phyloP scores from a whole-genome alignment of 2,329 filamentous ascomycete genomes.

The Neopestalotiopsis rosae region DNA sequence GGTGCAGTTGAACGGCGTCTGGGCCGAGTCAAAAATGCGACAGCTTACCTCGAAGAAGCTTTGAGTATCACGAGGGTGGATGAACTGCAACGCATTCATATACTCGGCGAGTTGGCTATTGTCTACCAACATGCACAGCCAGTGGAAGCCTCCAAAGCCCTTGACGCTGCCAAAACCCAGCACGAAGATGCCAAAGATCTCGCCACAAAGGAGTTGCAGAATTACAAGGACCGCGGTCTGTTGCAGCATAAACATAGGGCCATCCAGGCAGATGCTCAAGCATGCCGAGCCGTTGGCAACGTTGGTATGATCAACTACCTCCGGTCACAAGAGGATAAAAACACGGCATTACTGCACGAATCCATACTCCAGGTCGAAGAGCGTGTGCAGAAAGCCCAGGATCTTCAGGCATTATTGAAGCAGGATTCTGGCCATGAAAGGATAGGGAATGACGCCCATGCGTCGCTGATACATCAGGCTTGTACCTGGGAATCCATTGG shows the following conservation, averaged over 20 bases:
- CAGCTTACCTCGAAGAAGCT: neutral
- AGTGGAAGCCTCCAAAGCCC: neutral
- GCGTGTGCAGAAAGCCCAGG: neutral
- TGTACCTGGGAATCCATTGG: neutral
- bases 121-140: constrained; percentile 2
- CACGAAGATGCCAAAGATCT: constrained; percentile 2
- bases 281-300: constrained; percentile 5
- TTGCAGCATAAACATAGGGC: neutral
- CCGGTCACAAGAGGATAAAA: neutral
- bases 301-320: neutral
- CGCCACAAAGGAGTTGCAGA: neutral
- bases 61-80: neutral
- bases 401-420: neutral
- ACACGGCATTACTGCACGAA: neutral
- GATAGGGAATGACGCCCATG: neutral
- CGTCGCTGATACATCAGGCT: neutral
- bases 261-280: neutral
- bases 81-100: constrained; percentile 1
- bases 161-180: neutral
- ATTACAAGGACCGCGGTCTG: neutral
- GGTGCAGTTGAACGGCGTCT: neutral
- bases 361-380: neutral
- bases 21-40: neutral
- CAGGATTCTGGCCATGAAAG: neutral
- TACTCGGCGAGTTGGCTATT: neutral